phyloP scores from a whole-genome alignment of 148 eudicot species.

The Linanthus parryae region DNA sequence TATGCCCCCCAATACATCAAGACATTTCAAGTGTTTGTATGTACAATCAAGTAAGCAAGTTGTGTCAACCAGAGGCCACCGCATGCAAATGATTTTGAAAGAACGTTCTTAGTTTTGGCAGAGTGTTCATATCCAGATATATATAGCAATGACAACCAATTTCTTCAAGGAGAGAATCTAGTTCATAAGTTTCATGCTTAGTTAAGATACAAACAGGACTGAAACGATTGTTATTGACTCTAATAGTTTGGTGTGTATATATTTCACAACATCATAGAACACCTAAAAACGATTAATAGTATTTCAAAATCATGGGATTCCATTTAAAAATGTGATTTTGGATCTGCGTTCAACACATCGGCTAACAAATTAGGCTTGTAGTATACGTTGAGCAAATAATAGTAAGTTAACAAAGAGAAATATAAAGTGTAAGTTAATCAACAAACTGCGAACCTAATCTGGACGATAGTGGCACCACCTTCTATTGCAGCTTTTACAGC shows the following conservation, averaged over 20 bases:
- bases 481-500: constrained; percentile 84
- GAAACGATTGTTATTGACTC: background rate
- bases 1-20: too few relatives aligned
- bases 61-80: too few relatives aligned
- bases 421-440: background rate
- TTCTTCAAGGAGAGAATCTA: background rate
- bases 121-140: background rate
- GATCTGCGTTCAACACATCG: background rate
- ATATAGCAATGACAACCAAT: background rate
- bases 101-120: background rate
- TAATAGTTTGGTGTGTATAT: background rate
- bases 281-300: background rate
- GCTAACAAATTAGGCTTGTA: too few relatives aligned
- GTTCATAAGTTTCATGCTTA: too few relatives aligned
- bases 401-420: background rate
- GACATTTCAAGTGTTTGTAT: too few relatives aligned
- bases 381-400: too few relatives aligned
- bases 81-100: too few relatives aligned
- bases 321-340: background rate
- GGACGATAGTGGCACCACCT: constrained; percentile 91
- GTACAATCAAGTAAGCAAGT: too few relatives aligned
- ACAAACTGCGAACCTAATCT: constrained; percentile 55
- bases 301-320: background rate
- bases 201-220: too few relatives aligned
- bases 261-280: background rate